Evolutionary conservation across 2,329 filamentous ascomycete species (phyloP), one percentile per base, ranked within the genome.

Genomic region (Davidsoniella australis): DNA sequence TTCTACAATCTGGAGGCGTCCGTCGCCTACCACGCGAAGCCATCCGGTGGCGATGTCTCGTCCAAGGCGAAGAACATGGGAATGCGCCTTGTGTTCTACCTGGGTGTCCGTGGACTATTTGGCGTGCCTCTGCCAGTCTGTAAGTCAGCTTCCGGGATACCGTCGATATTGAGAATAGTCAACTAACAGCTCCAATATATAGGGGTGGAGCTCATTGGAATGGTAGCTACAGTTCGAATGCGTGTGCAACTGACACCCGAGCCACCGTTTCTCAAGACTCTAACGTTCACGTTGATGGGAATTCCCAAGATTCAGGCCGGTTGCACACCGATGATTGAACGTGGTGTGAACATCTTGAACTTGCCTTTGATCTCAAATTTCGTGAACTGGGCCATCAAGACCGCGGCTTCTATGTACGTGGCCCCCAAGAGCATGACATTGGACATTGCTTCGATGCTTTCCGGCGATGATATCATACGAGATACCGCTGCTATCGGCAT

Each of bases 251-350:
- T 96, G 68, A 83, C 85, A 0, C 89, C 91, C 0, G 82, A 94
- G 55, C 83, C 91, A 1, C 91, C 91, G 0, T 96, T 94, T 63
- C 68, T 94, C 53, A 95, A 94, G 66, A 86, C 82, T 3, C 64
- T 96, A 44, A 94, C 88, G 0, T 87, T 95, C 59, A 96, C 88
- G 0, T 71, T 98, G 2, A 95, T 96, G 82, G 91, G 91, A 0
- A 68, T 91, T 3, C 91, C 91, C 10, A 87, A 94, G 58, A 82
- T 96, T 3, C 75, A 82, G 58, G 89, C 88, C 14, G 85, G 86
- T 1, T 96, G 89, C 60, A 81, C 87, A 12, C 91, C 91, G 0
- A 91, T 96, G 81, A 64, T 95, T n/a, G 78, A 91, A 61, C 82
- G 78, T 55, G 89, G 87, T 2, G 80, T 93, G 53, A 96, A 96